These are phyloP conservation scores for Elaeagnus macrophylla DNA, from an alignment of 306 rosid species.

Conservation along the genomic window DNA sequence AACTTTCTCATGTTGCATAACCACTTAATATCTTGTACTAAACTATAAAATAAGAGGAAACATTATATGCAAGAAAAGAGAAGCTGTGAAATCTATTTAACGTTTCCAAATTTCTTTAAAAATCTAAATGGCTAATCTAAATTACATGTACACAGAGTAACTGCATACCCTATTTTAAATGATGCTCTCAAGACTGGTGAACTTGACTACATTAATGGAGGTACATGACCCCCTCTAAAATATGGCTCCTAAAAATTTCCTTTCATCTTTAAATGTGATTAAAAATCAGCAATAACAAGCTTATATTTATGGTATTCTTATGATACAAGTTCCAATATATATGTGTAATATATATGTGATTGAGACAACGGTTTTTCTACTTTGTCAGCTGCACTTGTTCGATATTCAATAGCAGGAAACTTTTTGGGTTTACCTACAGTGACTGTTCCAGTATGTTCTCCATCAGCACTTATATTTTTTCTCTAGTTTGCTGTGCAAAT, in stretches of 20 bases:
- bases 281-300: too few species aligned
- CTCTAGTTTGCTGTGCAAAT: background rate
- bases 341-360: too few species aligned
- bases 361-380: background rate
- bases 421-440: conserved; percentile 90
- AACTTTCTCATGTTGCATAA: background rate
- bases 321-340: too few species aligned
- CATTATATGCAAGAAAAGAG: background rate
- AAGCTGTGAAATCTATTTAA: background rate
- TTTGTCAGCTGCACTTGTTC: conserved; percentile 74
- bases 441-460: conserved; percentile 61
- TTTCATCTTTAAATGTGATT: too few species aligned
- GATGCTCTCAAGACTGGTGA: conserved; percentile 83
- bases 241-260: background rate
- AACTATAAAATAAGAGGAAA: background rate
- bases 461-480: background rate
- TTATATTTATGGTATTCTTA: too few species aligned
- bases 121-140: background rate
- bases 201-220: conserved; percentile 95
- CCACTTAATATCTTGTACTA: too few species aligned
- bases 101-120: background rate
- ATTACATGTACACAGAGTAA: conserved; percentile 42
- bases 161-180: conserved; percentile 73
- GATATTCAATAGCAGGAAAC: conserved; percentile 81
- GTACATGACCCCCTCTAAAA: conserved; percentile 22